These are phyloP conservation scores for Saccharomyces hybrid DNA, from an alignment of 1,139 yeast species.

Conservation along the genomic window DNA sequence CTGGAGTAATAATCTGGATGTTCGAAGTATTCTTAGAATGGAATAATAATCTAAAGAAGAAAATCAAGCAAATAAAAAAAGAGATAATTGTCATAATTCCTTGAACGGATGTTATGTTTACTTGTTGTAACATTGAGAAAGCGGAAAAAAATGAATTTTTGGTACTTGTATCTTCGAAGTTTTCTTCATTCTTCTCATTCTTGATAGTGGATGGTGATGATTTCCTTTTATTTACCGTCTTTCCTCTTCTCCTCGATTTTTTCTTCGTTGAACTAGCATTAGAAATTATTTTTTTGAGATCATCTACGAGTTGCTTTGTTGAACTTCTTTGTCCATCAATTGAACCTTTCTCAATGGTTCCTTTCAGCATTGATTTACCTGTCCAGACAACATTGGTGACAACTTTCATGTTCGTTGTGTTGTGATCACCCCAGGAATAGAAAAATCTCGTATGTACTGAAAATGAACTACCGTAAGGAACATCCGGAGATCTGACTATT, in stretches of 20 bases:
- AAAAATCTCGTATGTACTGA: slow-evolving; percentile 60
- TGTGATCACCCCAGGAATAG: slow-evolving; percentile 71
- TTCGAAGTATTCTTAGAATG: slow-evolving; percentile 13
- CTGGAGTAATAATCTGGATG: slow-evolving; percentile 17
- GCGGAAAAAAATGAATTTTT: neutral
- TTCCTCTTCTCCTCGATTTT: slow-evolving; percentile 30
- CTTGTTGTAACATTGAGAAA: slow-evolving; percentile 8
- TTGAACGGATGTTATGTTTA: slow-evolving; percentile 22
- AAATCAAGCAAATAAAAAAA: slow-evolving; percentile 7
- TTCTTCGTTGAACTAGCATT: slow-evolving; percentile 25
- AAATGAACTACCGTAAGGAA: slow-evolving; percentile 86
- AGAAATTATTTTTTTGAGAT: slow-evolving; percentile 45
- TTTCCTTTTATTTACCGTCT: slow-evolving; percentile 15
- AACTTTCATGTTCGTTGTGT: slow-evolving; percentile 55
- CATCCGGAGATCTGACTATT: slow-evolving; percentile 80
- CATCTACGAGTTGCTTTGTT: slow-evolving; percentile 51
- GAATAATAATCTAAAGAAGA: slow-evolving; percentile 13
- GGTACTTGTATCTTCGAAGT: slow-evolving; percentile 4
- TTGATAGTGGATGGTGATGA: slow-evolving; percentile 29
- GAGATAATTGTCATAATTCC: slow-evolving; percentile 12
- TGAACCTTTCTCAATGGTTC: slow-evolving; percentile 87
- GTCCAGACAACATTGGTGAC: slow-evolving; percentile 79
- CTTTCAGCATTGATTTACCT: slow-evolving; percentile 88
- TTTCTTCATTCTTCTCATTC: slow-evolving; percentile 13
- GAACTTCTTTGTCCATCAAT: slow-evolving; percentile 82